These are phyloP conservation scores for Nannochloris sp. DNA, from an alignment of 139 green algal species.

Conservation along the genomic window DNA sequence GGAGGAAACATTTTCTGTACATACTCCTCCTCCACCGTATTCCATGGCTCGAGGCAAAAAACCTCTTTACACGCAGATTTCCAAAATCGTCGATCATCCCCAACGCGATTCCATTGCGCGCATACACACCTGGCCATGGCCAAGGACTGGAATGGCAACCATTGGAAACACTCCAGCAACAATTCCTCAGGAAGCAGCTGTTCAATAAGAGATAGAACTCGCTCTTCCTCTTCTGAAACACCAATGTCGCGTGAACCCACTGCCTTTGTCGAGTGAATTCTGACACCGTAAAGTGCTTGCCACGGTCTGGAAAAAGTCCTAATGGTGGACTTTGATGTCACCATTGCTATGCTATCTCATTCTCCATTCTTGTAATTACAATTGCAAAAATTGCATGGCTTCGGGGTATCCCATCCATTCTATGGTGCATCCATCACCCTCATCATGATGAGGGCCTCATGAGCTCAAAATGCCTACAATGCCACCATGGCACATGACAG, in stretches of 20 bases:
- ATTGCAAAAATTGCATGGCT: too few species aligned
- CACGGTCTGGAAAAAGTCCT: neutral
- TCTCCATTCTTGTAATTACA: too few species aligned
- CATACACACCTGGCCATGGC: slow-evolving; percentile 54
- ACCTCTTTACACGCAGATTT: slow-evolving; percentile 49
- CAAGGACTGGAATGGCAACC: slow-evolving; percentile 42
- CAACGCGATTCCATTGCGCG: slow-evolving; percentile 44
- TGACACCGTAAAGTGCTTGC: neutral
- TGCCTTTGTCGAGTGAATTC: neutral
- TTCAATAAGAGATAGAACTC: slow-evolving; percentile 56
- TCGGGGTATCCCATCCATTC: too few species aligned
- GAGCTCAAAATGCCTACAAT: too few species aligned
- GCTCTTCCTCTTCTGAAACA: slow-evolving; percentile 6
- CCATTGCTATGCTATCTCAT: too few species aligned
- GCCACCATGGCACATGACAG: too few species aligned
- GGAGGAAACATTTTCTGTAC: slow-evolving; percentile 23
- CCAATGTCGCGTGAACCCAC: neutral
- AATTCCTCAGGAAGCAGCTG: slow-evolving; percentile 62
- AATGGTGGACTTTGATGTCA: too few species aligned
- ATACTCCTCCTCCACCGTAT: neutral
- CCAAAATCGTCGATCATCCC: slow-evolving; percentile 50
- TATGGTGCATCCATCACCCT: too few species aligned
- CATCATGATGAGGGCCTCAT: too few species aligned
- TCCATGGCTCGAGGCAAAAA: slow-evolving; percentile 15
- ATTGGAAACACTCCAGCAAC: slow-evolving; percentile 41